phyloP scores from a whole-genome alignment of 306 rosid genomes.

The Inga oerstediana region DNA sequence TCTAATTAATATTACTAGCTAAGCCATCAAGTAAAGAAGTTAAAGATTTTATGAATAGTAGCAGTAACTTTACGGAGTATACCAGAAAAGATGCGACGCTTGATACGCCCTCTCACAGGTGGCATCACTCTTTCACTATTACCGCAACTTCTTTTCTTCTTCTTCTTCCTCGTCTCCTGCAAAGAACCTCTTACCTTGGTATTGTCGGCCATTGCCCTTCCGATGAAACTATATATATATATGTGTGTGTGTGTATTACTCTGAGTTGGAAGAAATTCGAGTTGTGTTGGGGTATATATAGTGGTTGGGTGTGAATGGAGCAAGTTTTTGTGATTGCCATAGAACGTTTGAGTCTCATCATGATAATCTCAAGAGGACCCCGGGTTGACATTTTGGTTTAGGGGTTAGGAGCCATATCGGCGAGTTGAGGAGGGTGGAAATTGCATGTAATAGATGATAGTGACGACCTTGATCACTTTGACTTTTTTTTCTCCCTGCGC shows the following conservation, averaged over 20 bases:
- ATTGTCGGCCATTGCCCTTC: not conserved
- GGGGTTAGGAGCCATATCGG: not conserved
- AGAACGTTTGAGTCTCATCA: not conserved
- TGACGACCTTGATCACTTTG: not conserved
- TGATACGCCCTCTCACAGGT: conserved; percentile 39
- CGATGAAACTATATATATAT: not conserved
- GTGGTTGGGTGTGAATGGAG: not conserved
- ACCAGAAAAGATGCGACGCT: conserved; percentile 29
- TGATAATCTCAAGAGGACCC: not conserved
- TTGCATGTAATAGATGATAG: not conserved
- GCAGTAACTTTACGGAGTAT: not conserved
- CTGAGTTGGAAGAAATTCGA: not conserved
- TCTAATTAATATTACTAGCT: no score
- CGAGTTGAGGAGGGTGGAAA: not conserved
- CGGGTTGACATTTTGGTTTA: not conserved
- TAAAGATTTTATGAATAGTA: not conserved
- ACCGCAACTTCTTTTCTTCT: not conserved
- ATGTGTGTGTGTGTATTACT: not conserved
- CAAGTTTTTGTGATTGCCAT: not conserved
- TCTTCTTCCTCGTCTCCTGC: not conserved
- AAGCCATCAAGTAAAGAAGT: not conserved
- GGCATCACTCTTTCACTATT: not conserved
- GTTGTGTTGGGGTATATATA: not conserved
- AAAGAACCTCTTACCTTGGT: not conserved
- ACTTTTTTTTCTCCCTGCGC: not conserved